Evolutionary conservation across 768 basidiomycete genomes (phyloP).

Genomic region (Tricholoma saponaceum): DNA sequence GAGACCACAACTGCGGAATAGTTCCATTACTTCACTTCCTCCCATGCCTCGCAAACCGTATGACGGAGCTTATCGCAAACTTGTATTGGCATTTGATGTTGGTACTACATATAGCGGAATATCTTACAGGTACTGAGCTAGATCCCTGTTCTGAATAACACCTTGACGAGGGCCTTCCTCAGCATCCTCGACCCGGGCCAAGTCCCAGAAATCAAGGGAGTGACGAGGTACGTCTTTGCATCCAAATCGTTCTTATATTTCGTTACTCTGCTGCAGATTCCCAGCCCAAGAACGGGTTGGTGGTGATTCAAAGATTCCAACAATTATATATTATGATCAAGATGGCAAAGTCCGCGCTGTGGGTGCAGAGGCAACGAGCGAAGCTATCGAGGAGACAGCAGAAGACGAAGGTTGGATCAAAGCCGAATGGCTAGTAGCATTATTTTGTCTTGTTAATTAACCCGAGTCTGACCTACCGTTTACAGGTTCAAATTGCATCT

Average conservation of each 20-base stretch:
- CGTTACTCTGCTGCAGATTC: conserved; percentile 26
- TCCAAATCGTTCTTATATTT: background rate
- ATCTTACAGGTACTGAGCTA: conserved; percentile 11
- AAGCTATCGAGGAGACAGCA: conserved; percentile 32
- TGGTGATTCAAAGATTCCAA: conserved; percentile 46
- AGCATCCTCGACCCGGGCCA: conserved; percentile 33
- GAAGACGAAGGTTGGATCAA: conserved; percentile 42
- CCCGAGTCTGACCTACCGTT: background rate
- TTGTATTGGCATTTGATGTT: conserved; percentile 7
- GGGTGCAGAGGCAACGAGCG: conserved; percentile 42
- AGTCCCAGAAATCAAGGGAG: conserved; percentile 30
- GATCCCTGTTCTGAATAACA: background rate
- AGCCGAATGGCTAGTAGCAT: conserved; percentile 29
- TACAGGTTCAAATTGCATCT: conserved; percentile 37
- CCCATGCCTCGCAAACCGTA: conserved; percentile 2
- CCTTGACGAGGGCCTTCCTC: background rate
- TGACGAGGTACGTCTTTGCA: conserved; percentile 25
- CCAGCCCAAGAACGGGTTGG: conserved; percentile 42
- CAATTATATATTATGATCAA: conserved; percentile 42
- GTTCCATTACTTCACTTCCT: background rate
- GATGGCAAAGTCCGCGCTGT: conserved; percentile 34
- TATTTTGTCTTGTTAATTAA: conserved; percentile 23
- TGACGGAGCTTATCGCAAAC: conserved; percentile 4
- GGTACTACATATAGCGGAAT: conserved; percentile 10
- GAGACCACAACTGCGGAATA: conserved; percentile 4